These are phyloP conservation scores for Bryoglossum gracile DNA, from an alignment of 495 filamentous ascomycete genomes.

Conservation along the genomic window DNA sequence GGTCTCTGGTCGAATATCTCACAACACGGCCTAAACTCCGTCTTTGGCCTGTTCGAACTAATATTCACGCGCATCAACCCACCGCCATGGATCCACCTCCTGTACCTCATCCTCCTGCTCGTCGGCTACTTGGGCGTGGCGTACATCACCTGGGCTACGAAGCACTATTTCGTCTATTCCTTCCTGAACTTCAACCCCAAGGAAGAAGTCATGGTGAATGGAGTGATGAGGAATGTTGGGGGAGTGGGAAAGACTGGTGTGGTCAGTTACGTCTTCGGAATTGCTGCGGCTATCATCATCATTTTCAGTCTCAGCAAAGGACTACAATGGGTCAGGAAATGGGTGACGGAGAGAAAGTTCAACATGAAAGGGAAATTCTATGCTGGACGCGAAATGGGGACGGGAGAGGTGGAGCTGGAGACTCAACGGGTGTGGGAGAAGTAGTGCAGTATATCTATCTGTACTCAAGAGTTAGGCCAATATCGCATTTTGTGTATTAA, in stretches of 20 bases:
- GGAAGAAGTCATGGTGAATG: conserved; percentile 33
- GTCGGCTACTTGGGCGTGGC: conserved; percentile 65
- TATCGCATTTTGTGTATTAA: too few species aligned
- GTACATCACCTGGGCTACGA: conserved; percentile 60
- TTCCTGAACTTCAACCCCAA: conserved; percentile 57
- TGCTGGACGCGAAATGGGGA: conserved; percentile 17
- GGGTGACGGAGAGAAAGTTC: conserved; percentile 45
- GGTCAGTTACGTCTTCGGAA: conserved; percentile 53
- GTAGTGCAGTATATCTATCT: too few species aligned
- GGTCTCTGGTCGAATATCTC: conserved; percentile 65
- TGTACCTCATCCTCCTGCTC: conserved; percentile 53
- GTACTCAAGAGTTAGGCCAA: too few species aligned
- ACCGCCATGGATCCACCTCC: conserved; percentile 49
- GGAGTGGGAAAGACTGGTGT: conserved; percentile 34
- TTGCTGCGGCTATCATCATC: conserved; percentile 54
- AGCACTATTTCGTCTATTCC: conserved; percentile 66
- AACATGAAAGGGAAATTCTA: conserved; percentile 39
- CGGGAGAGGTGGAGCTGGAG: conserved; percentile 23
- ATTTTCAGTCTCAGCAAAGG: conserved; percentile 50
- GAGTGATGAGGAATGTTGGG: conserved; percentile 5
- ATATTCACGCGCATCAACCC: conserved; percentile 52
- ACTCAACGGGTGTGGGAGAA: conserved; percentile 22
- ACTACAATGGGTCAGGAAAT: conserved; percentile 40
- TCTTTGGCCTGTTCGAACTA: conserved; percentile 68
- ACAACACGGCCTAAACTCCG: conserved; percentile 64